Evolutionary conservation across 129 eudicot species (phyloP).

Genomic region (Flaveria trinervia): DNA sequence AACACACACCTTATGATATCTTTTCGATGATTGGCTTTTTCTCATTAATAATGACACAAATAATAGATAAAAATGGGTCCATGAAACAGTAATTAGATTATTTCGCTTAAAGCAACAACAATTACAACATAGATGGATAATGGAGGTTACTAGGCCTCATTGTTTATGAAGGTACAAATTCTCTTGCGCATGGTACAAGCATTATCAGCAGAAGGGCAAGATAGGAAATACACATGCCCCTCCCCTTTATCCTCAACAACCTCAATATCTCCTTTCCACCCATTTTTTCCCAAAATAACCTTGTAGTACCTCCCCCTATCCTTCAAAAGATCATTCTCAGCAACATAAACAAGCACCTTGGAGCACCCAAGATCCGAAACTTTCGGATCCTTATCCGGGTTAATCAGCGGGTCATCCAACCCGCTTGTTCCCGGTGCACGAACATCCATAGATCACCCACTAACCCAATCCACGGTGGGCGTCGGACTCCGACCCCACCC

Average conservation of each 20-base stretch:
- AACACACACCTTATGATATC: no score
- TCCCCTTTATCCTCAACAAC: constrained; percentile 21
- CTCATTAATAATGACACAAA: no score
- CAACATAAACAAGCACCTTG: constrained; percentile 24
- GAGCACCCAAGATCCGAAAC: constrained; percentile 25
- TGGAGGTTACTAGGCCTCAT: neutral
- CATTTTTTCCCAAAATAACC: neutral
- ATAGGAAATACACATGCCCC: constrained; percentile 25
- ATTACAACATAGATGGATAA: neutral
- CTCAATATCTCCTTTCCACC: constrained; percentile 13
- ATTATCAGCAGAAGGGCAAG: neutral
- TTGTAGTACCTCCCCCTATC: constrained; percentile 25
- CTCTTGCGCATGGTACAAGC: constrained; percentile 19
- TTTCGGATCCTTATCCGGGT: constrained; percentile 33
- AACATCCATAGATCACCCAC: neutral
- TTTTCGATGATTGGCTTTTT: no score
- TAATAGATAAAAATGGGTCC: no score
- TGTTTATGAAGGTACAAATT: constrained; percentile 20
- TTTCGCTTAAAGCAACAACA: no score
- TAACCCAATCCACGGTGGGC: neutral
- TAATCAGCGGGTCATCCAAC: constrained; percentile 32
- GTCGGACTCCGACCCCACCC: constrained; percentile 22
- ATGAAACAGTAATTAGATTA: no score
- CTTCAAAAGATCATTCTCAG: constrained; percentile 13
- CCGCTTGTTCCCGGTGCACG: constrained; percentile 22